These are phyloP conservation scores for Candida oleophila DNA, from an alignment of 805 yeast genomes.

Conservation along the genomic window DNA sequence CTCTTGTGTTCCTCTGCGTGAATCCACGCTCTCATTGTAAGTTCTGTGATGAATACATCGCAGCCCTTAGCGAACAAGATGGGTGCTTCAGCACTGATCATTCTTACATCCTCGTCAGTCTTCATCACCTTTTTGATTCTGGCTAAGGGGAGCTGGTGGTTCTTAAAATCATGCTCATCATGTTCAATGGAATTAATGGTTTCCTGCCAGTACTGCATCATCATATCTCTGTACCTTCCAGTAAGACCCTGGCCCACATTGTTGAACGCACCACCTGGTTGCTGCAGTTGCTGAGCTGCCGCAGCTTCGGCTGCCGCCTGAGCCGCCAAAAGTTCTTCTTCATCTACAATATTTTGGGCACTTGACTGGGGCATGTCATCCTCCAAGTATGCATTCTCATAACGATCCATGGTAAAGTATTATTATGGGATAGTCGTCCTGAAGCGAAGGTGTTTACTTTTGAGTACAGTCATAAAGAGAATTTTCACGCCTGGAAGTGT, in stretches of 20 bases:
- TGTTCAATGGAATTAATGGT: slow-evolving; percentile 87
- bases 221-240: slow-evolving; percentile 78
- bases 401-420: slow-evolving; percentile 19
- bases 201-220: slow-evolving; percentile 98
- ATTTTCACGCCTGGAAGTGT: background rate
- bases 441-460: background rate
- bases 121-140: slow-evolving; percentile 97
- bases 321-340: slow-evolving; percentile 43
- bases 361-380: slow-evolving; percentile 7
- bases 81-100: slow-evolving; percentile 99
- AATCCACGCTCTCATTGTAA: slow-evolving; percentile 99
- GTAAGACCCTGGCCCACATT: slow-evolving; percentile 92
- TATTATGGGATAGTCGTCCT: too few relatives aligned
- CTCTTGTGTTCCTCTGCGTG: slow-evolving; percentile 97
- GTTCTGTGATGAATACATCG: slow-evolving; percentile 93
- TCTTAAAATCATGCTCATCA: slow-evolving; percentile 87
- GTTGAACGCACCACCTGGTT: slow-evolving; percentile 66
- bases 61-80: slow-evolving; percentile 97
- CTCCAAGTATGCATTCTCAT: slow-evolving; percentile 27
- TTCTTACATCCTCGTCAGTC: slow-evolving; percentile 93
- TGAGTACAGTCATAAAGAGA: background rate
- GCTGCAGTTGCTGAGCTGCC: slow-evolving; percentile 42
- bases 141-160: slow-evolving; percentile 93
- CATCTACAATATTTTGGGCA: slow-evolving; percentile 33
- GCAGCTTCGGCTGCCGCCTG: slow-evolving; percentile 50